These are phyloP conservation scores for Cladosporium phlei DNA, from an alignment of 2,329 filamentous ascomycete genomes.

Conservation along the genomic window DNA sequence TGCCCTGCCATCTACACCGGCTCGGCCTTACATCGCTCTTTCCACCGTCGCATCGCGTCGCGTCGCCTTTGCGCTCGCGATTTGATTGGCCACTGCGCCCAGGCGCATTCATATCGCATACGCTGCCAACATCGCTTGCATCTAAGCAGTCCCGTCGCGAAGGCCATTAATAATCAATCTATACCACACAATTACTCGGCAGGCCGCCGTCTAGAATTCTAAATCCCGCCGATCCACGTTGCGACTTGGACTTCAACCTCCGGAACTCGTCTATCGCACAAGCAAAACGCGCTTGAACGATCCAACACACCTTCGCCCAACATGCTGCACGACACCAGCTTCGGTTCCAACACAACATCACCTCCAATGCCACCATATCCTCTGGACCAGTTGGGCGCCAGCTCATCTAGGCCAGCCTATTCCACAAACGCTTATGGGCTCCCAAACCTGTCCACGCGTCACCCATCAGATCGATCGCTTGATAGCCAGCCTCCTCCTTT, in stretches of 20 bases:
- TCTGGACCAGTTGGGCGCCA: background rate
- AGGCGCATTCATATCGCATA: conserved; percentile 7
- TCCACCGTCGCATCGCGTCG: conserved; percentile 4
- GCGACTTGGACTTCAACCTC: no score
- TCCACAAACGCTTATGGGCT: background rate
- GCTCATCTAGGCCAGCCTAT: background rate
- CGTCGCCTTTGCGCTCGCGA: conserved; percentile 12
- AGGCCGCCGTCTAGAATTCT: no score
- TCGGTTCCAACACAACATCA: conserved; percentile 3
- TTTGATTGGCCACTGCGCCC: conserved; percentile 6
- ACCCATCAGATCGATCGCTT: conserved; percentile 7
- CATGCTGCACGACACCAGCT: conserved; percentile 10
- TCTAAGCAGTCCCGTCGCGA: no score
- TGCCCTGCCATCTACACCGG: background rate
- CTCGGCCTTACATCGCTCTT: background rate
- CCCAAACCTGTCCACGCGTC: background rate
- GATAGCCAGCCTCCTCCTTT: conserved; percentile 8
- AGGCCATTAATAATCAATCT: no score
- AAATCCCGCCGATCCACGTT: no score
- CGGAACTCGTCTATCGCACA: no score
- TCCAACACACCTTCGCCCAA: background rate
- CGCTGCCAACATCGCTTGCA: no score
- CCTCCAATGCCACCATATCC: conserved; percentile 3
- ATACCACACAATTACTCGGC: no score
- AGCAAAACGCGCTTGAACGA: no score